Evolutionary conservation across 371 early-diverging fungal genomes (phyloP), one percentile per base, ranked within the genome.

Genomic region (Actinomortierella ambigua): DNA sequence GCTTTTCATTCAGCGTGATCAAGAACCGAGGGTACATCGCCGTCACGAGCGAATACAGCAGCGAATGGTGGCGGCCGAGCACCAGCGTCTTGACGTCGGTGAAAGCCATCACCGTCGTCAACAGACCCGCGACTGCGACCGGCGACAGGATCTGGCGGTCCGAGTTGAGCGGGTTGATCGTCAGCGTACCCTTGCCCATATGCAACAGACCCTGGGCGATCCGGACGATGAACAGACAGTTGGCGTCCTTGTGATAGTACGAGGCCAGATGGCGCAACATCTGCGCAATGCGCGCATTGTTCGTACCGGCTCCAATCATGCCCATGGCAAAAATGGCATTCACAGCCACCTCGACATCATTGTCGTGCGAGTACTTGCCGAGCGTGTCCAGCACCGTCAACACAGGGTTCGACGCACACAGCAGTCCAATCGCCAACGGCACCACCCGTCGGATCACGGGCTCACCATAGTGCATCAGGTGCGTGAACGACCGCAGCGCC

Each of bases 261-360:
- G 92, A 86, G 20, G 97, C 98, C 28, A 99, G 85, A 69, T 97
- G 95, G 57, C 99, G 86, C 57, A 99, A 80, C 89, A 99, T 96
- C 79, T 98, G 96, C 29, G 96, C 96, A 42, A 99, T 84, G 42
- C 98, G 90, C 3, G 99, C 97, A 78, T 99, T 99, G 84, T 99
- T 99, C n/a, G 99, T 99, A 54, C 99, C 99, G 3, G 98, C 99
- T 40, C 99, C 99, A 18, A 99, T 94, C 53, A 99, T 77, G 52
- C 99, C 99, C 93, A 99, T 95, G 28, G 98, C 97, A 80, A 99
- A 94, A 48, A 99, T 93, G 24, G 99, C 95, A 70, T 95, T 96
- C 52, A 93, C 77, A 23, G 99, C 95, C 20, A 98, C 98, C 40
- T 96, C 93, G 28, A 83, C 77, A 76, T 98, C 99, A 61, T 93